Evolutionary conservation across 2,329 filamentous ascomycete species (phyloP).

Genomic region (Colletotrichum brevisporum): DNA sequence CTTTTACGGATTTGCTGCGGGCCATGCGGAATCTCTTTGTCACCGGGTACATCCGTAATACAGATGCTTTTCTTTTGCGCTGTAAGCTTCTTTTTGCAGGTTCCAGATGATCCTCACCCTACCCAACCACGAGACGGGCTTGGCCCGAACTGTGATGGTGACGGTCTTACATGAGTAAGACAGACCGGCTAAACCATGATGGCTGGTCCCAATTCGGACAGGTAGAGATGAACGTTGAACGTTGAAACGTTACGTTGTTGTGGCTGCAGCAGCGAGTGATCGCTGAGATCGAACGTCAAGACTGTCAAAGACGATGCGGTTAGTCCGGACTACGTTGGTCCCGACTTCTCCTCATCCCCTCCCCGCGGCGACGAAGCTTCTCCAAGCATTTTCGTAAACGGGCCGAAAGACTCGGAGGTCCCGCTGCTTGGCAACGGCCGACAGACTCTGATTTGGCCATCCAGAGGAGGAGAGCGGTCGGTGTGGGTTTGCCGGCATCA

Average conservation of each 20-base stretch:
- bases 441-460: slow-evolving; percentile 3
- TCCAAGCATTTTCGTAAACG: slow-evolving; percentile 18
- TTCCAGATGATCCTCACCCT: slow-evolving; percentile 4
- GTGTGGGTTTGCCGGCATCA: background rate
- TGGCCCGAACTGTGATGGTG: background rate
- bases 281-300: background rate
- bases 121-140: too few relatives aligned
- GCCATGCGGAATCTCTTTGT: background rate
- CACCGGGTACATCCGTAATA: background rate
- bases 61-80: background rate
- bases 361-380: background rate
- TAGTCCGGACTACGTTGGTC: background rate
- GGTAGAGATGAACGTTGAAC: background rate
- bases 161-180: background rate
- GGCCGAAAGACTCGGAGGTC: slow-evolving; percentile 29
- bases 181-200: background rate
- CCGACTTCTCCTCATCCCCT: background rate
- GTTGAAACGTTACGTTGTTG: slow-evolving; percentile 3
- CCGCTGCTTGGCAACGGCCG: slow-evolving; percentile 29
- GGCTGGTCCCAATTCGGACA: background rate
- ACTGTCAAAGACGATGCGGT: background rate
- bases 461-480: background rate
- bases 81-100: slow-evolving; percentile 3
- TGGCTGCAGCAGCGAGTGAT: background rate
- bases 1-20: background rate